A percentile compares a stretch with the other conserved stretches of the same genome.
These are phyloP conservation scores for Cytidiella melzeri DNA, from an alignment of 768 basidiomycete species.

Conservation along the genomic window DNA sequence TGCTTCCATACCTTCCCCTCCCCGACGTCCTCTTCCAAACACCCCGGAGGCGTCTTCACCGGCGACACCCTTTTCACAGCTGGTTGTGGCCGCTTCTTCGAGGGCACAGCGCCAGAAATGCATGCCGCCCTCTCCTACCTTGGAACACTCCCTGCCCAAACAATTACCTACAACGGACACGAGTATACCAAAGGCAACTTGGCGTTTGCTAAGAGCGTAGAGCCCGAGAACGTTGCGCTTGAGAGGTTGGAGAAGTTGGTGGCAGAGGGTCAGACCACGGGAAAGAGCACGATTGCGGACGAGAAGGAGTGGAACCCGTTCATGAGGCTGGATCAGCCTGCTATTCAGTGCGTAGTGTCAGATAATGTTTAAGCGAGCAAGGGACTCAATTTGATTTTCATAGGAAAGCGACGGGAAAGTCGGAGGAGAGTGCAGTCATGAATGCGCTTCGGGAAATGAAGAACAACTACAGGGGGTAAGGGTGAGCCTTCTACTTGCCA, in stretches of 20 bases:
- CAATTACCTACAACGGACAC: constrained; percentile 83
- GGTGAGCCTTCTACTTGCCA: too few relatives aligned
- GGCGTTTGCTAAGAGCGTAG: constrained; percentile 62
- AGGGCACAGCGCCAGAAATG: constrained; percentile 80
- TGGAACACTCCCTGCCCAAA: constrained; percentile 68
- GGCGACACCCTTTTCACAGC: constrained; percentile 89
- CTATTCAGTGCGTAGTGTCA: constrained; percentile 51
- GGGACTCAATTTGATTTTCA: neutral
- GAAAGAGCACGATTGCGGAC: constrained; percentile 83
- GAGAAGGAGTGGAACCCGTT: constrained; percentile 97
- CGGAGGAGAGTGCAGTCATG: constrained; percentile 57
- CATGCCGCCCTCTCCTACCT: constrained; percentile 65
- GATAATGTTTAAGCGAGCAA: neutral
- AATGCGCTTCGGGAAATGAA: constrained; percentile 73
- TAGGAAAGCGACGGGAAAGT: constrained; percentile 43
- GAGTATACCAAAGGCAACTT: constrained; percentile 80
- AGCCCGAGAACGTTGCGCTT: constrained; percentile 59
- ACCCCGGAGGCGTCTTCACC: constrained; percentile 81
- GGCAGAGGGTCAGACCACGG: constrained; percentile 60
- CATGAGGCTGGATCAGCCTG: constrained; percentile 66
- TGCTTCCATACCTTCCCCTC: constrained; percentile 70
- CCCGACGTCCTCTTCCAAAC: constrained; percentile 24
- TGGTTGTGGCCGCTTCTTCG: constrained; percentile 94
- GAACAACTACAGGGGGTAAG: constrained; percentile 72
- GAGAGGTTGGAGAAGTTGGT: constrained; percentile 52